Evolutionary conservation across 2,329 filamentous ascomycete genomes (phyloP).

Genomic region (Clonostachys solani): DNA sequence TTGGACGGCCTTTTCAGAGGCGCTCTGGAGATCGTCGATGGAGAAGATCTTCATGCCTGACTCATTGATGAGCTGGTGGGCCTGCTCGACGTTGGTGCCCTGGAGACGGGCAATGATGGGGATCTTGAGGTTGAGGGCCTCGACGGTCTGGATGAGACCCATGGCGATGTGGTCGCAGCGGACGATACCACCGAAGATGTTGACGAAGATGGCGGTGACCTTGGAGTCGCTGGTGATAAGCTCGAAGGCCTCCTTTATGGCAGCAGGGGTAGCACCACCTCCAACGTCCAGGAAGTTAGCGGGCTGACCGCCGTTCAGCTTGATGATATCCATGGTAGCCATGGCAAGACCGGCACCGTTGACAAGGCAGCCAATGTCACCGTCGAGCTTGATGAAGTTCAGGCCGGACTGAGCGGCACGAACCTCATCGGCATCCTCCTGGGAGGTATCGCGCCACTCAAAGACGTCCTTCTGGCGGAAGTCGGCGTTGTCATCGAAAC

Average conservation of each 20-base stretch:
- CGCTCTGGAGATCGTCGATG: slow-evolving; percentile 95
- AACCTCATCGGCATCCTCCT: slow-evolving; percentile 97
- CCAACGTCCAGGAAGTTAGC: slow-evolving; percentile 99
- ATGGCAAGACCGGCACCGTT: slow-evolving; percentile 99
- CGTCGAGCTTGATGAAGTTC: slow-evolving; percentile 99
- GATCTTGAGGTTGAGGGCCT: slow-evolving; percentile 92
- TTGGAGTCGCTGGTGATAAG: slow-evolving; percentile 98
- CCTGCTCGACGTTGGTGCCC: slow-evolving; percentile 96
- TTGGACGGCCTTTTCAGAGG: slow-evolving; percentile 96
- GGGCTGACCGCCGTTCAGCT: slow-evolving; percentile 92
- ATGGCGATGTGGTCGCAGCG: slow-evolving; percentile 96
- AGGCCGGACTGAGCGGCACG: slow-evolving; percentile 90
- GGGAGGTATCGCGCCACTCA: slow-evolving; percentile 85
- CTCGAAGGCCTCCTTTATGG: slow-evolving; percentile 96
- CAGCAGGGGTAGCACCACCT: slow-evolving; percentile 92
- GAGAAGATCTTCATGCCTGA: slow-evolving; percentile 99
- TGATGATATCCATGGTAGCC: slow-evolving; percentile 99
- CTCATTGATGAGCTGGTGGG: slow-evolving; percentile 91
- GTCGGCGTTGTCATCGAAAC: slow-evolving; percentile 97
- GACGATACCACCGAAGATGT: slow-evolving; percentile 99
- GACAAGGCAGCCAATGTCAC: slow-evolving; percentile 98
- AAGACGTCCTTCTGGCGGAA: slow-evolving; percentile 98
- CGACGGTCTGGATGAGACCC: slow-evolving; percentile 90
- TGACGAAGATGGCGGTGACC: slow-evolving; percentile 98
- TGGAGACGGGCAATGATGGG: slow-evolving; percentile 96